Conservation (phyloP, 805 yeast genomes). For the Candida arabinofermentans region DNA sequence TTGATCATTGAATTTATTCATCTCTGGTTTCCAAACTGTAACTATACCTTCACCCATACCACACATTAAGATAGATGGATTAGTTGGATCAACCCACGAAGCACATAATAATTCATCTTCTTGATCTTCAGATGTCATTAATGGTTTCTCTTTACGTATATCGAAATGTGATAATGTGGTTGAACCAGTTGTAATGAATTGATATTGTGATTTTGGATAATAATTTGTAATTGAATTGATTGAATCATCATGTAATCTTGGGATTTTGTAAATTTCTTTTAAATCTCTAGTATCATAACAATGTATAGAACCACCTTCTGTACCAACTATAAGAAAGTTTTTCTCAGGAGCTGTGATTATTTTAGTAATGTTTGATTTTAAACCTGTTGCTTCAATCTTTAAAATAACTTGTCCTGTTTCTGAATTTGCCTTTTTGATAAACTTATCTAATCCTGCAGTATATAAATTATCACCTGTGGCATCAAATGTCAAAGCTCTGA, state of each 20-base stretch:
- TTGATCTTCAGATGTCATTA: slow-evolving; percentile 77
- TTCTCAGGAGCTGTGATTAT: slow-evolving; percentile 43
- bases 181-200: slow-evolving; percentile 75
- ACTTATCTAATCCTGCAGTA: slow-evolving; percentile 76
- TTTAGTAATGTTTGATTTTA: slow-evolving; percentile 34
- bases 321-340: slow-evolving; percentile 51
- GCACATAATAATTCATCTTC: slow-evolving; percentile 87
- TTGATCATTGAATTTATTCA: slow-evolving; percentile 73
- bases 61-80: slow-evolving; percentile 50
- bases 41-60: slow-evolving; percentile 91
- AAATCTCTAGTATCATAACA: slow-evolving; percentile 58
- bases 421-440: slow-evolving; percentile 68
- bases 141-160: slow-evolving; percentile 58
- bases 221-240: slow-evolving; percentile 70
- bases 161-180: slow-evolving; percentile 79
- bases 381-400: slow-evolving; percentile 33
- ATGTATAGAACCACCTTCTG: slow-evolving; percentile 66
- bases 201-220: slow-evolving; percentile 70
- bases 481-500: slow-evolving; percentile 68
- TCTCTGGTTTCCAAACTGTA: slow-evolving; percentile 77
- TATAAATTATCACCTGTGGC: slow-evolving; percentile 55
- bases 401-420: slow-evolving; percentile 72
- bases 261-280: slow-evolving; percentile 40
- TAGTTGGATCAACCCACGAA: slow-evolving; percentile 59
- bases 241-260: slow-evolving; percentile 68